Evolutionary conservation across 164 flowering plant species (phyloP).

Genomic region (Chimonanthus praecox): DNA sequence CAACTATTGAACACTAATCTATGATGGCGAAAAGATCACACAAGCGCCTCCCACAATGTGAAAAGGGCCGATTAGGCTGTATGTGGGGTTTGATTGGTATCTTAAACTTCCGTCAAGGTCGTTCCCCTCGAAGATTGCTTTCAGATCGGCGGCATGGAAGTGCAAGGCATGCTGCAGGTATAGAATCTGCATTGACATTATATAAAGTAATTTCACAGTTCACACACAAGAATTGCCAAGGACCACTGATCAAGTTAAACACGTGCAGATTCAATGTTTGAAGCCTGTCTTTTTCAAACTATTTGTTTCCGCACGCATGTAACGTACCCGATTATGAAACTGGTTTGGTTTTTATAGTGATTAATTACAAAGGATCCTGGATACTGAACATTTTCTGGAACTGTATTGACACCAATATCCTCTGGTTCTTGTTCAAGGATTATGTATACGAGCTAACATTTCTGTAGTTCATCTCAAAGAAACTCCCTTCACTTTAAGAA

Average conservation of each 20-base stretch:
- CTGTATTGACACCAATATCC: not conserved
- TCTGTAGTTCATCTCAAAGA: no score
- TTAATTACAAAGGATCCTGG: not conserved
- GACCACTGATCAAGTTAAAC: not conserved
- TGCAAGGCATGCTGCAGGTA: conserved; percentile 39
- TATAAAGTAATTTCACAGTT: not conserved
- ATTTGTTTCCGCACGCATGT: not conserved
- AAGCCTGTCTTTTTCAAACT: not conserved
- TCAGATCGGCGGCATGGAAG: conserved; percentile 41
- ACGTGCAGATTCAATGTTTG: not conserved
- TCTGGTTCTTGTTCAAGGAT: not conserved
- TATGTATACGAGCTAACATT: no score
- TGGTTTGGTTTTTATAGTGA: not conserved
- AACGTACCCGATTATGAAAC: not conserved
- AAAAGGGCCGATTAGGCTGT: conserved; percentile 59
- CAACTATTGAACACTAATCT: not conserved
- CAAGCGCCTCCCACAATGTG: conserved; percentile 29
- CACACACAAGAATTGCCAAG: not conserved
- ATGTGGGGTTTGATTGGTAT: conserved; percentile 69
- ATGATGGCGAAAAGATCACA: conserved; percentile 59
- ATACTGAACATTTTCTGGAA: not conserved
- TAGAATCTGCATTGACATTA: conserved; percentile 11
- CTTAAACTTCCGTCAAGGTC: conserved; percentile 67
- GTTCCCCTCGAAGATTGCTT: conserved; percentile 46
- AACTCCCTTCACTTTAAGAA: no score